Percentiles rank a stretch among this genome's conserved stretches.
Evolutionary conservation across 148 eudicot species (phyloP).

Genomic region (Dianthus caryophyllus): DNA sequence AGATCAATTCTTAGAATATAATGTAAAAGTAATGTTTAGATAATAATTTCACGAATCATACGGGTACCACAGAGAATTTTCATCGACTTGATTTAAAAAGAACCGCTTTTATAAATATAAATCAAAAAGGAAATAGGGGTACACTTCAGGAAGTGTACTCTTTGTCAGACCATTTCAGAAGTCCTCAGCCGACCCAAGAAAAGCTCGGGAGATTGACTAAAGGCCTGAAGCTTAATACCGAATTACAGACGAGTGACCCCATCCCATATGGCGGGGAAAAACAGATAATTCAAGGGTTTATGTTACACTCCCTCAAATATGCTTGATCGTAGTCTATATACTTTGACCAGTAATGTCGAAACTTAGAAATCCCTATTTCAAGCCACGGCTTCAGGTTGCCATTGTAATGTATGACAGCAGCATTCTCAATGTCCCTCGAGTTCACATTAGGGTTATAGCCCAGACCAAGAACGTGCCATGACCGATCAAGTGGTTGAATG

Average conservation of each 20-base stretch:
- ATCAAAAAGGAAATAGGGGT: too few relatives aligned
- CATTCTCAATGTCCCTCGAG: conserved; percentile 61
- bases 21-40: too few relatives aligned
- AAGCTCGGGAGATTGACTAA: neutral
- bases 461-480: conserved; percentile 83
- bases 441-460: conserved; percentile 72
- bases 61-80: too few relatives aligned
- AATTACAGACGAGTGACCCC: neutral
- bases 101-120: too few relatives aligned
- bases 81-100: too few relatives aligned
- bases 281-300: conserved; percentile 40
- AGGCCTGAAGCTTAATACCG: neutral
- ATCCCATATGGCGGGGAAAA: neutral
- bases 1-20: too few relatives aligned
- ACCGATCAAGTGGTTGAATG: conserved; percentile 51
- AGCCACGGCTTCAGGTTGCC: conserved; percentile 97
- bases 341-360: conserved; percentile 58
- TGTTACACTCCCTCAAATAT: conserved; percentile 76
- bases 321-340: conserved; percentile 57
- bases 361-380: conserved; percentile 76
- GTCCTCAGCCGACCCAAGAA: neutral
- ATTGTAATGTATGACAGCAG: conserved; percentile 75
- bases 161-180: too few relatives aligned
- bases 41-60: too few relatives aligned
- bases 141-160: too few relatives aligned